Base-by-base conservation (phyloP, 2,329 filamentous ascomycete species). In the Myriangium duriaei region DNA sequence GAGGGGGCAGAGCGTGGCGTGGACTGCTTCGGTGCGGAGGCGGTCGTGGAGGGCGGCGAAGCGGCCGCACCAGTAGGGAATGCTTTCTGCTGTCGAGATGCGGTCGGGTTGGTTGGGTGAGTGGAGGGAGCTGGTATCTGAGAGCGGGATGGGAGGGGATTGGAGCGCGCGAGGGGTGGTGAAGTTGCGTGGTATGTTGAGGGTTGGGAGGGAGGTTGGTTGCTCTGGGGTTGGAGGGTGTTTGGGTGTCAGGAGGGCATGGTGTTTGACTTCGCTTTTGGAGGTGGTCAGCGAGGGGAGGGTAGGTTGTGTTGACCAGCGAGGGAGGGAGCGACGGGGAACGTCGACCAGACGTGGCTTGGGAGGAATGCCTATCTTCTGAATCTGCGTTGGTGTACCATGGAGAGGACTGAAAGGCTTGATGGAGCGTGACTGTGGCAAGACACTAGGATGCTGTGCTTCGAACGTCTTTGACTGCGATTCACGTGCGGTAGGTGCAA, bases 51-150 rank as follows among this genome's bases (percentile, higher is more conserved):
- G 54, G 2, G 71, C 58, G 35, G 66, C 58, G 50, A 79, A 77
- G 28, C 76, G 71, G 12, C 76, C 76, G 9, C 65, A 61, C 76
- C 76, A 81, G 53, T 76, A 79, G 2, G 61, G 54, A 2, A 65
- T 63, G 4, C 64, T 56, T 47, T 60, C 49, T 7, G 49, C 42
- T 11, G 21, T 44, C 34, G 29, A 32, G 32, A 54, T 38, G 34
- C 48, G 29, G 35, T 29, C 21, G 5, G 29, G 30, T 12, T 39
- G 12, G 19, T 35, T 11, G 12, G 31, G 12, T 11, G 29, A 12
- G 5, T 26, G 11, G 17, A 5, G 19, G 12, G 11, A 17, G 14
- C 18, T n/a, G 13, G 24, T 15, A 26, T 13, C 16, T 2, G 19
- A 11, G 3, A 37, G n/a, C 15, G 6, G 18, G n/a, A 12, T n/a